Evolutionary conservation across 176 grass and related monocot genomes (phyloP), one percentile per base, ranked within the genome.

Genomic region (Oryza glumipatula): DNA sequence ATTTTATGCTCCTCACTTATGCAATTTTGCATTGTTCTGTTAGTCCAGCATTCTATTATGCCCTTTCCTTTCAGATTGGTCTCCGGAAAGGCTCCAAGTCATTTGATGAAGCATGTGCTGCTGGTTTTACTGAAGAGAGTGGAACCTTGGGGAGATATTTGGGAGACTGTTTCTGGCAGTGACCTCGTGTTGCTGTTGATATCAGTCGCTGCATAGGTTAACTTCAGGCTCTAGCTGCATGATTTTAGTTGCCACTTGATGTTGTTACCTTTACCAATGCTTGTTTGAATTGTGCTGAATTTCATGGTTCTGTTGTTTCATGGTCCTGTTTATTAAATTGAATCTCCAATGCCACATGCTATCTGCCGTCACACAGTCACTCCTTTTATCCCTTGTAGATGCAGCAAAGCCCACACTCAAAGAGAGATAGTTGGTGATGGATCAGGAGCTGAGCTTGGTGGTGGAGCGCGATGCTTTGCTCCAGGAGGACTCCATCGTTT

Each of bases 171-270:
- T 67, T 90, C 87, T 19, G 78, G 87, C 85, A 95, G 96, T 24
- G 96, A 98, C 30, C 93, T 98, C 72, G 74, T 98, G 30, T 86
- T 98, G 84, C 80, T 98, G 85, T 82, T 98, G 21, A 98, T 98
- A n/a, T 98, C 96, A 66, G 93, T 95, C 87, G 88, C 93, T 87
- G 96, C 91, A 44, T 91, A 95, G 87, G 93, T 95, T 69, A 45
- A 73, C 30, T 54, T 78, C 19, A 76, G 80, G 3, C 52, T 85
- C 58, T 54, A 86, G 44, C 28, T 72, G 39, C n/a, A 63, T 76
- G 44, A 24, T 65, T 81, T 58, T 38, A 11, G 63, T 79, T 56
- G 30, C 64, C 61, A 26, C 65, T 51, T 80, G 24, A 30, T 2
- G 13, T 3, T 11, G 22, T 52, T 67, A 67, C 4, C 61, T 58